phyloP scores from a whole-genome alignment of 352 stramenopile genomes.

The Globisporangium spiculum region DNA sequence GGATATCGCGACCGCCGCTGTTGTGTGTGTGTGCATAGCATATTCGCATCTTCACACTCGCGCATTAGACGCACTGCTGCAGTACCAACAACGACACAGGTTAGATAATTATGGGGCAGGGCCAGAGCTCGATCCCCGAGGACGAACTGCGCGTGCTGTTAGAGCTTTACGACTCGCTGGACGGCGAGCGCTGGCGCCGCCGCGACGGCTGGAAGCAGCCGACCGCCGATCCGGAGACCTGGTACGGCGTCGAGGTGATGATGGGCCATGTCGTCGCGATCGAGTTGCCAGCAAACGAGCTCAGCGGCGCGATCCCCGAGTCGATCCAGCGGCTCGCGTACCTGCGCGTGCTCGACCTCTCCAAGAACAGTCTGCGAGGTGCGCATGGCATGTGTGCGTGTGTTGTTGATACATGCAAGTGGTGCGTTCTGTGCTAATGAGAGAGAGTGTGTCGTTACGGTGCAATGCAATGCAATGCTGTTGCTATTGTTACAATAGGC shows the following conservation, averaged over 20 bases:
- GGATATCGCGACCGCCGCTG: not conserved
- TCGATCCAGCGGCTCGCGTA: constrained; percentile 56
- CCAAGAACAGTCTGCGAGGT: constrained; percentile 76
- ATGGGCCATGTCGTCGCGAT: constrained; percentile 75
- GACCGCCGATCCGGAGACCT: constrained; percentile 68
- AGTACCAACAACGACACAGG: not conserved
- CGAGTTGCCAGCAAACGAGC: constrained; percentile 67
- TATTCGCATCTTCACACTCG: not conserved
- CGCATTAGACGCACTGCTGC: not conserved
- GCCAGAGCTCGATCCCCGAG: constrained; percentile 73
- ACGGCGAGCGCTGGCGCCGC: constrained; percentile 66
- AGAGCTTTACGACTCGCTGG: constrained; percentile 69
- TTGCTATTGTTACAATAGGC: constrained; percentile 20
- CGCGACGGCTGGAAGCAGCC: constrained; percentile 76
- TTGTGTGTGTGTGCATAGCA: not conserved
- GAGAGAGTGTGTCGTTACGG: not conserved
- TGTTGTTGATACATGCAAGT: not conserved
- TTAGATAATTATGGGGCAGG: constrained; percentile 53
- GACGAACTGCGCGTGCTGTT: constrained; percentile 65
- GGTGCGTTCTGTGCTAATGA: not conserved
- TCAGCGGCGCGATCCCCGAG: constrained; percentile 36
- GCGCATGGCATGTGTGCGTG: not conserved
- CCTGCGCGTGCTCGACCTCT: constrained; percentile 73
- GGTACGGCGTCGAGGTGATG: constrained; percentile 73
- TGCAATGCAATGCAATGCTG: not conserved